Evolutionary conservation across 768 basidiomycete species (phyloP).

Genomic region (Collybia mongolica): DNA sequence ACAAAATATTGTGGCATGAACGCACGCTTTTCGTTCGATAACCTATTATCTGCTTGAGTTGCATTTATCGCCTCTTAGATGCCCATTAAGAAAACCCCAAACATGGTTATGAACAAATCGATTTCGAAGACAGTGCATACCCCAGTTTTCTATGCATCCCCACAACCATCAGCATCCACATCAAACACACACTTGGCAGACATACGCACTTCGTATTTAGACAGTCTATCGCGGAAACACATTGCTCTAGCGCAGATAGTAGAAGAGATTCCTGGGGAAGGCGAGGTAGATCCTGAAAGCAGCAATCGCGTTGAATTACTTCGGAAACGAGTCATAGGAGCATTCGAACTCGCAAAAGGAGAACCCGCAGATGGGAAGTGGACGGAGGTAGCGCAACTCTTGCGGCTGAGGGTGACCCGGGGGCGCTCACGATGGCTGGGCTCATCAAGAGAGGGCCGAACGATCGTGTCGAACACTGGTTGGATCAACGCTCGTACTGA

Average conservation of each 20-base stretch:
- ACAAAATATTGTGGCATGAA: too few species aligned
- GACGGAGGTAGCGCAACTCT: slow-evolving; percentile 36
- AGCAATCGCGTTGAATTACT: slow-evolving; percentile 25
- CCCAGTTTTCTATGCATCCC: slow-evolving; percentile 15
- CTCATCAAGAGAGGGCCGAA: slow-evolving; percentile 17
- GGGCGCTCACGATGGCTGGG: slow-evolving; percentile 32
- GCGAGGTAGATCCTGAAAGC: slow-evolving; percentile 1
- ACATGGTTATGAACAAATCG: neutral
- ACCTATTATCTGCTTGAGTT: too few species aligned
- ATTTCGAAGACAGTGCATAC: slow-evolving; percentile 16
- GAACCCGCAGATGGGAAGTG: slow-evolving; percentile 47
- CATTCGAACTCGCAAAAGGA: slow-evolving; percentile 31
- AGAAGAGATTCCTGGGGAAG: slow-evolving; percentile 23
- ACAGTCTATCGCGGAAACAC: slow-evolving; percentile 21
- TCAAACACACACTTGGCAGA: neutral
- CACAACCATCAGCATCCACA: slow-evolving; percentile 7
- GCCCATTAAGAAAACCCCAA: too few species aligned
- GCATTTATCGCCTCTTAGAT: too few species aligned
- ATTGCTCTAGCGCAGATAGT: slow-evolving; percentile 24
- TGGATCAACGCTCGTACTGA: slow-evolving; percentile 44
- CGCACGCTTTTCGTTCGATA: too few species aligned
- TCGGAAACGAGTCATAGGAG: slow-evolving; percentile 30
- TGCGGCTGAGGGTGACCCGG: slow-evolving; percentile 39
- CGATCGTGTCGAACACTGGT: slow-evolving; percentile 21
- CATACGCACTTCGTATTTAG: slow-evolving; percentile 15